Base-by-base conservation (phyloP, 768 basidiomycete genomes). In the Mycena haematopus region DNA sequence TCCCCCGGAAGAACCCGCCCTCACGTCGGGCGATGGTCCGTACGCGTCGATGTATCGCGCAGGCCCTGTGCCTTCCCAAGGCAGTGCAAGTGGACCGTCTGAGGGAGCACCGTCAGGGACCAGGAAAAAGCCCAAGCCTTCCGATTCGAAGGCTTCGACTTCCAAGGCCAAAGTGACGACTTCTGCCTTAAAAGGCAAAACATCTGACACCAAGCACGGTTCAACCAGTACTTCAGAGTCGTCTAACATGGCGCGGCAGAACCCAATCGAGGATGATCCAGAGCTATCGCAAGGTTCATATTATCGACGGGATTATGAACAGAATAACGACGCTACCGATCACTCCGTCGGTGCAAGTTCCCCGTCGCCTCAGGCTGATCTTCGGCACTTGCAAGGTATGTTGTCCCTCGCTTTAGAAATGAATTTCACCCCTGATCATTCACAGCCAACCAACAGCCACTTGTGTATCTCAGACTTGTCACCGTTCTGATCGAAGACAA, bases 401-500 rank as follows among this genome's bases (percentile, higher is more conserved):
- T 3, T 24, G 9, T 1, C n/a, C n/a, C n/a, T 36, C 31, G 14
- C 3, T n/a, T 38, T 2, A 3, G 19, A 7, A 8, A 7, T 44
- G 49, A 68, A 69, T 64, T 22, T 52, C 65, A 31, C 47, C 40
- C n/a, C 61, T 56, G 21, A 57, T n/a, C 9, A 25, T 46, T 40
- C 29, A 33, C 70, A 69, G 57, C 36, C 60, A 52, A 65, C 36
- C 36, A 36, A 52, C 58, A 67, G 62, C 59, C 52, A 60, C 54
- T n/a, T n/a, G n/a, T n/a, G n/a, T n/a, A 73, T 36, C 56, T 79
- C 58, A 80, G 86, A 45, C 83, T 90, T 75, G 75, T 92, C 10
- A 92, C 90, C 13, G 66, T 92, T 42, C 78, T 91, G 9, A 90
- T 91, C 14, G 81, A 86, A 56, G 90, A 91, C 65, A 63, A 77